Base-by-base conservation (phyloP, 352 stramenopile species). In the Globisporangium viniferum region DNA sequence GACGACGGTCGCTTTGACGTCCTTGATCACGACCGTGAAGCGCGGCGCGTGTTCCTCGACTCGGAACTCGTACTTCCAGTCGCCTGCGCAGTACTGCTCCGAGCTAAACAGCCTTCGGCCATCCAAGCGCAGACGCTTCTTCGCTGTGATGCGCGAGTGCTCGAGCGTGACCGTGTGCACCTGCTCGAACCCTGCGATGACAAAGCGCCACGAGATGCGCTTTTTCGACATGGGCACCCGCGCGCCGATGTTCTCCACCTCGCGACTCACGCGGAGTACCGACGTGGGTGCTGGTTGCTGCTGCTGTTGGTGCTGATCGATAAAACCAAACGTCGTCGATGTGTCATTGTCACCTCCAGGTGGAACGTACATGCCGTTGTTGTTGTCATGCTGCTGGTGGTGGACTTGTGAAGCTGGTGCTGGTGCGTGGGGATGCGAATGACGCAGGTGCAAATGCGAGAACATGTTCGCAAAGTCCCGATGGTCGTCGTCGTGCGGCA, bases 91-190 rank as follows among this genome's bases (percentile, higher is more conserved):
- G 61, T 87, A 95, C 59, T 89, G 77, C 48, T 95, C 88, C 63
- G 78, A 89, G 20, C 76, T 84, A 65, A 77, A 89, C 10, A 96
- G 76, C 5, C 82, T 84, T n/a, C 78, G 78, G 35, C 88, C 88
- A 57, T 96, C 88, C 14, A 96, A 72, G 29, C 86, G 88, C 63
- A 96, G 71, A 2, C 84, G 85, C 73, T 96, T 94, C 75, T 94
- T 94, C 57, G 78, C 82, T 67, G 85, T 85, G 35, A 96, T 84
- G 60, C 85, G 83, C 61, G 85, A 94, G 66, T 96, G 88, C 66
- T 94, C 88, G 22, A 96, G 79, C 75, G 82, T 93, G 20, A 96
- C 73, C 41, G 88, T 96, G 68, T 94, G 86, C 39, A 96, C 85
- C 54, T 92, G 79, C 61, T 92, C 80, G 15, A 81, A 89, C 1